A percentile compares a stretch with the other conserved stretches of the same genome.
Evolutionary conservation across 1,139 yeast genomes (phyloP).

Genomic region (Suhomyces terraborum): DNA sequence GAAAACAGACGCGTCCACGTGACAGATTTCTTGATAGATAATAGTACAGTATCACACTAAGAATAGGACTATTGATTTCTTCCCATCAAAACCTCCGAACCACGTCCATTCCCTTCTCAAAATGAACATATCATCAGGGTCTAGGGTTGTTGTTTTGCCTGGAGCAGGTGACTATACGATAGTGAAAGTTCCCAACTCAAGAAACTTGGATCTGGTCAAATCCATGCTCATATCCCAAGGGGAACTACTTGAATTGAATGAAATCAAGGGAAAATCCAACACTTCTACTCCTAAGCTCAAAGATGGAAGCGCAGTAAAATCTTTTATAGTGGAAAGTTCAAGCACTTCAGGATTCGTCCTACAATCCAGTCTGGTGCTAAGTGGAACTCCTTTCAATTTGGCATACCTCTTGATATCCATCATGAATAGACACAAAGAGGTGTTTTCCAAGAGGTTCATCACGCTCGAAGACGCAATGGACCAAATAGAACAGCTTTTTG

Average conservation of each 20-base stretch:
- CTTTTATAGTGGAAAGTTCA: slow-evolving; percentile 36
- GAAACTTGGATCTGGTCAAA: slow-evolving; percentile 19
- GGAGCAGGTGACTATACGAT: slow-evolving; percentile 18
- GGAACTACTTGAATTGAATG: slow-evolving; percentile 35
- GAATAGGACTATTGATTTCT: too few relatives aligned
- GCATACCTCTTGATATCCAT: slow-evolving; percentile 43
- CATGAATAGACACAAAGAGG: slow-evolving; percentile 32
- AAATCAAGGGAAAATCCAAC: slow-evolving; percentile 30
- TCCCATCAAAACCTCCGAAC: background rate
- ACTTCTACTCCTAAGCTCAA: slow-evolving; percentile 21
- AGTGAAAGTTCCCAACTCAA: slow-evolving; percentile 29
- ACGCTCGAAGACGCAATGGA: slow-evolving; percentile 55
- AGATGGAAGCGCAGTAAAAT: slow-evolving; percentile 36
- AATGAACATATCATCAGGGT: slow-evolving; percentile 19
- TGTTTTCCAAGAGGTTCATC: slow-evolving; percentile 36
- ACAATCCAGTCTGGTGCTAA: slow-evolving; percentile 40
- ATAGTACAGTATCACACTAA: too few relatives aligned
- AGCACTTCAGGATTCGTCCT: slow-evolving; percentile 29
- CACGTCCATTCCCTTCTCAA: background rate
- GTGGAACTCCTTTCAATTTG: slow-evolving; percentile 46
- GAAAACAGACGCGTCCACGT: slow-evolving; percentile 2
- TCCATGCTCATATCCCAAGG: slow-evolving; percentile 25
- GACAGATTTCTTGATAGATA: too few relatives aligned
- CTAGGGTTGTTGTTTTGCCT: slow-evolving; percentile 28
- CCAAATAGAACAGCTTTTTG: slow-evolving; percentile 25